Evolutionary conservation across 1,284 basidiomycete genomes (phyloP).

Genomic region (Sporisorium sorghi): DNA sequence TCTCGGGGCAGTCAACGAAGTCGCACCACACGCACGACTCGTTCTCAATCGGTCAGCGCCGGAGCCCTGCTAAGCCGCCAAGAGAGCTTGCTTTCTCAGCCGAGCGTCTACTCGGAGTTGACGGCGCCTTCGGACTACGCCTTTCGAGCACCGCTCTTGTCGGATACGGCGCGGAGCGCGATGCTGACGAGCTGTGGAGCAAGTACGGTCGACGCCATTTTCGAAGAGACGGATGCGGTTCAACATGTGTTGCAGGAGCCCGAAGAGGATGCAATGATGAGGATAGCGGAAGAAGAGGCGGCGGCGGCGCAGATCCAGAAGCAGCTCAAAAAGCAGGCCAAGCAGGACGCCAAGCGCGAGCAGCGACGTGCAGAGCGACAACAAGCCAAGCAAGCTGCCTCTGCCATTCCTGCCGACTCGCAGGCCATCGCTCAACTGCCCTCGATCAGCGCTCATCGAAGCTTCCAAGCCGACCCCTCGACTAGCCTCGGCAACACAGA

Average conservation of each 20-base stretch:
- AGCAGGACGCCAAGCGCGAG: conserved; percentile 29
- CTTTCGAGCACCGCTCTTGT: conserved; percentile 37
- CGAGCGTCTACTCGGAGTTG: conserved; percentile 45
- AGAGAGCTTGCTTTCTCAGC: conserved; percentile 28
- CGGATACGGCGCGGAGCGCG: conserved; percentile 7
- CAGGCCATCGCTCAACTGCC: neutral
- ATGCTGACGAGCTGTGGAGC: conserved; percentile 15
- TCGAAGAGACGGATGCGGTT: neutral
- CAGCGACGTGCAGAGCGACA: conserved; percentile 25
- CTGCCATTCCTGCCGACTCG: neutral
- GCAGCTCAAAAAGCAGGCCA: conserved; percentile 28
- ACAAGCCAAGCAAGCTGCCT: conserved; percentile 4
- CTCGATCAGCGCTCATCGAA: neutral
- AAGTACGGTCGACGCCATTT: conserved; percentile 10
- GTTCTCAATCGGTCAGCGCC: neutral
- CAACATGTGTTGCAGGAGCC: conserved; percentile 4
- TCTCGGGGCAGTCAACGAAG: conserved; percentile 35
- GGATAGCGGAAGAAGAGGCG: conserved; percentile 8
- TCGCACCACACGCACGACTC: conserved; percentile 10
- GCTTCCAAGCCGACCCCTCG: neutral
- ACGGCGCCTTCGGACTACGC: conserved; percentile 47
- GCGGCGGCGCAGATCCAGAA: conserved; percentile 18
- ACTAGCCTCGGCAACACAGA: neutral
- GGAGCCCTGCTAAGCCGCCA: conserved; percentile 11
- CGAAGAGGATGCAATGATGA: neutral